These are phyloP conservation scores for Didymella arachidicola DNA, from an alignment of 2,329 filamentous ascomycete genomes.

Conservation along the genomic window DNA sequence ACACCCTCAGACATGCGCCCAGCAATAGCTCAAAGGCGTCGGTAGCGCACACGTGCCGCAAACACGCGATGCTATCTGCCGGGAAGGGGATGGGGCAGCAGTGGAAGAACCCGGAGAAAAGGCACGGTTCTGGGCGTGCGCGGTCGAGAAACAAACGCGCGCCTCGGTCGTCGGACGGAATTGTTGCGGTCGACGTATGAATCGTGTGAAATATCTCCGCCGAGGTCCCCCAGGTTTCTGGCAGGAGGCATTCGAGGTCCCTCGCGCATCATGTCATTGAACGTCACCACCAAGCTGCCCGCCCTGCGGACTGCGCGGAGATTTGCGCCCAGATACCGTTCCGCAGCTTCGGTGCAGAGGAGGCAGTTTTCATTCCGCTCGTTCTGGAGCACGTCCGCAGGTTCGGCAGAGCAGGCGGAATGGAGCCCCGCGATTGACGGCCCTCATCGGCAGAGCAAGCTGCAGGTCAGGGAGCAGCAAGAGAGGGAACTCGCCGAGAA, in stretches of 20 bases:
- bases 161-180: slow-evolving; percentile 20
- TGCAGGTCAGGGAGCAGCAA: slow-evolving; percentile 28
- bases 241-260: slow-evolving; percentile 8
- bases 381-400: slow-evolving; percentile 30
- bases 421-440: slow-evolving; percentile 33
- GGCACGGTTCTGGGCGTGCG: slow-evolving; percentile 15
- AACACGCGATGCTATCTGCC: slow-evolving; percentile 24
- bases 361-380: slow-evolving; percentile 30
- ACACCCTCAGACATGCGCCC: slow-evolving; percentile 70
- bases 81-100: slow-evolving; percentile 18
- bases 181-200: slow-evolving; percentile 27
- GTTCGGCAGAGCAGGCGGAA: slow-evolving; percentile 27
- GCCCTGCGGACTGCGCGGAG: slow-evolving; percentile 14
- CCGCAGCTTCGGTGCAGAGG: slow-evolving; percentile 10
- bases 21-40: slow-evolving; percentile 33
- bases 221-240: slow-evolving; percentile 6
- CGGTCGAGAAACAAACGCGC: slow-evolving; percentile 16
- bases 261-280: slow-evolving; percentile 37
- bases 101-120: slow-evolving; percentile 28
- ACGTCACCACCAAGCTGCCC: slow-evolving; percentile 35
- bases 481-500: slow-evolving; percentile 26
- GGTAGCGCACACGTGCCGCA: slow-evolving; percentile 29
- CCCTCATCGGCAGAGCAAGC: slow-evolving; percentile 32
- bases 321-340: slow-evolving; percentile 12
- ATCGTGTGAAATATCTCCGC: slow-evolving; percentile 23